Conservation (phyloP, 2,329 filamentous ascomycete species). For the Phialemonium atrogriseum region DNA sequence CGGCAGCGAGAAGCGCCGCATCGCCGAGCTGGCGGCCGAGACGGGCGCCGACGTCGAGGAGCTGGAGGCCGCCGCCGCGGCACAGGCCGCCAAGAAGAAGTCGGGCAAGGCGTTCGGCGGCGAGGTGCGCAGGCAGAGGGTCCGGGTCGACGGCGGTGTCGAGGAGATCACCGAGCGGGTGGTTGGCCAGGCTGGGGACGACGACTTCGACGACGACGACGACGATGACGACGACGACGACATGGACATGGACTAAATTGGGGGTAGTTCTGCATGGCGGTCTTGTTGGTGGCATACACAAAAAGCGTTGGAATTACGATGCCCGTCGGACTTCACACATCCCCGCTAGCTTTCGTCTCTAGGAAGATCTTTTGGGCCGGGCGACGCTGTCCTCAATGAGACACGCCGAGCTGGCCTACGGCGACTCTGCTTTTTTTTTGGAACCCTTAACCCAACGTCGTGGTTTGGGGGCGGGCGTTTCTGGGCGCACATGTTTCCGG, state of each 20-base stretch:
- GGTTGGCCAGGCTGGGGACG: conserved; percentile 15
- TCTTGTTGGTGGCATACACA: too few relatives aligned
- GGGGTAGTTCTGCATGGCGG: too few relatives aligned
- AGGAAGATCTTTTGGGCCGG: too few relatives aligned
- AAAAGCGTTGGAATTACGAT: too few relatives aligned
- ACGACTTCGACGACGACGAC: conserved; percentile 21
- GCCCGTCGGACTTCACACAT: too few relatives aligned
- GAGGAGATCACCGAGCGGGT: conserved; percentile 26
- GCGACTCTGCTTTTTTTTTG: too few relatives aligned
- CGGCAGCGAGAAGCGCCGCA: conserved; percentile 58
- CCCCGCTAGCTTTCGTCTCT: too few relatives aligned
- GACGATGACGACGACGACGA: conserved; percentile 27
- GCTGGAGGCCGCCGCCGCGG: conserved; percentile 22
- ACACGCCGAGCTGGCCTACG: too few relatives aligned
- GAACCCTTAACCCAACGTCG: too few relatives aligned
- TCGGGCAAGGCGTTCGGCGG: conserved; percentile 29
- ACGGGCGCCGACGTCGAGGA: conserved; percentile 21
- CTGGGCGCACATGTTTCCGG: too few relatives aligned
- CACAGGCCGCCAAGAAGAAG: conserved; percentile 13
- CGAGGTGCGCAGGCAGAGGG: conserved; percentile 28
- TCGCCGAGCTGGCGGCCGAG: conserved; percentile 50
- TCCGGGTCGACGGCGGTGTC: conserved; percentile 30
- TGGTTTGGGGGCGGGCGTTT: too few relatives aligned
- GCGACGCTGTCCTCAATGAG: too few relatives aligned
- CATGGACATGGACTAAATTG: conserved; percentile 33